Percentiles rank a stretch among this genome's conserved stretches.
Evolutionary conservation across 1,139 yeast genomes (phyloP).

Genomic region (Sugiyamaella neomexicana): DNA sequence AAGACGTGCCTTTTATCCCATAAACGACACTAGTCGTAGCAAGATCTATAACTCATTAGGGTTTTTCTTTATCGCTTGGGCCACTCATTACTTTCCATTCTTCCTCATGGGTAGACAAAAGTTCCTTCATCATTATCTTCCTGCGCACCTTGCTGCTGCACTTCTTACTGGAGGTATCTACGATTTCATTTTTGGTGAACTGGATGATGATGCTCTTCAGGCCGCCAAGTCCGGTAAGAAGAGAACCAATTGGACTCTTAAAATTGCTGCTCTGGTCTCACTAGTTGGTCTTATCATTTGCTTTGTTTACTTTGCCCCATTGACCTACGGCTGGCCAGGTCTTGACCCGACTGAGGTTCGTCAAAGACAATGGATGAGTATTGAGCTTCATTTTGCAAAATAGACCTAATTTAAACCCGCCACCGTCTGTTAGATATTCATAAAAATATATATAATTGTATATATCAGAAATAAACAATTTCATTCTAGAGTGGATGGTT

Average conservation of each 20-base stretch:
- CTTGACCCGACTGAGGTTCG: constrained; percentile 63
- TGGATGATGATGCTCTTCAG: constrained; percentile 34
- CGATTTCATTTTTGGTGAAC: constrained; percentile 72
- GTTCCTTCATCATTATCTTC: constrained; percentile 98
- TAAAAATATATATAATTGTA: constrained; percentile 2
- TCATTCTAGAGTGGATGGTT: not conserved
- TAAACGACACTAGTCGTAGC: constrained; percentile 64
- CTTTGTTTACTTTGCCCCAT: constrained; percentile 76
- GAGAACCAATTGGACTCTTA: constrained; percentile 30
- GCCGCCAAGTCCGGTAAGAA: constrained; percentile 16
- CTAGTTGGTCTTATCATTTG: constrained; percentile 48
- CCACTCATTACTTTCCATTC: constrained; percentile 72
- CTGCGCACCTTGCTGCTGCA: constrained; percentile 92
- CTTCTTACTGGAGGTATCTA: constrained; percentile 77
- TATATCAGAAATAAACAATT: not conserved
- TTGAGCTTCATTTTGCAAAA: constrained; percentile 81
- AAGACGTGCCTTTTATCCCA: constrained; percentile 64
- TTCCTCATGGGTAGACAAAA: constrained; percentile 93
- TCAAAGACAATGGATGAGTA: constrained; percentile 78
- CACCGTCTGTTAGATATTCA: constrained; percentile 4
- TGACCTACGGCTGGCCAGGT: constrained; percentile 77
- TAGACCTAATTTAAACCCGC: too few species aligned
- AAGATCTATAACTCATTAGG: constrained; percentile 79
- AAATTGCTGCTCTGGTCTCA: constrained; percentile 32
- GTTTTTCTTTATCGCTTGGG: constrained; percentile 81